phyloP scores from a whole-genome alignment of 805 yeast species.

The Candida broadrunensis region DNA sequence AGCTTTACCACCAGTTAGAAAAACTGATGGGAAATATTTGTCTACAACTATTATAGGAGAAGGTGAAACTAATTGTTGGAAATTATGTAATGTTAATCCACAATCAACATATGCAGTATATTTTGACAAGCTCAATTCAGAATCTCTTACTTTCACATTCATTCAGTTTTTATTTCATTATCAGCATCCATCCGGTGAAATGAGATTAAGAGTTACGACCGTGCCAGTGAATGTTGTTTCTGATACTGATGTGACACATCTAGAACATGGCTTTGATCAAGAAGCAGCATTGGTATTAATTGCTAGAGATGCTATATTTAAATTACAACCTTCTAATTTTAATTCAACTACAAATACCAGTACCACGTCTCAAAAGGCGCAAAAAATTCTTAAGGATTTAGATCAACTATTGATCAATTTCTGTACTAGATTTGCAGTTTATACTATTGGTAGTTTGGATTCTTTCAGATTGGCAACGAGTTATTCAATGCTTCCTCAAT shows the following conservation, averaged over 20 bases:
- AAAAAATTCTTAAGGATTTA: constrained; percentile 41
- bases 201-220: constrained; percentile 62
- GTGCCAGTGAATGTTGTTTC: constrained; percentile 43
- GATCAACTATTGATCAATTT: constrained; percentile 30
- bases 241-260: constrained; percentile 34
- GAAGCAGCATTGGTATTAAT: constrained; percentile 65
- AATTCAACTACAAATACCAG: constrained; percentile 3
- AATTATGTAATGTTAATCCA: constrained; percentile 51
- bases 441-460: constrained; percentile 42
- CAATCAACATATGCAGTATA: constrained; percentile 59
- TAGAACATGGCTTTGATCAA: constrained; percentile 58
- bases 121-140: constrained; percentile 47
- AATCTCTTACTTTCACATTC: constrained; percentile 24
- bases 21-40: constrained; percentile 15
- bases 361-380: constrained; percentile 9
- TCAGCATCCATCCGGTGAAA: constrained; percentile 58
- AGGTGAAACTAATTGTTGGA: constrained; percentile 58
- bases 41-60: constrained; percentile 43
- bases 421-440: constrained; percentile 38
- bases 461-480: constrained; percentile 50
- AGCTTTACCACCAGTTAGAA: constrained; percentile 34
- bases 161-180: constrained; percentile 59
- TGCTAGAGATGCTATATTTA: constrained; percentile 52
- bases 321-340: constrained; percentile 21
- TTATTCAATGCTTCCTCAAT: constrained; percentile 61